Percentiles rank a stretch among this genome's conserved stretches.
These are phyloP conservation scores for Silene vulgaris DNA, from an alignment of 179 eudicot genomes.

Conservation along the genomic window DNA sequence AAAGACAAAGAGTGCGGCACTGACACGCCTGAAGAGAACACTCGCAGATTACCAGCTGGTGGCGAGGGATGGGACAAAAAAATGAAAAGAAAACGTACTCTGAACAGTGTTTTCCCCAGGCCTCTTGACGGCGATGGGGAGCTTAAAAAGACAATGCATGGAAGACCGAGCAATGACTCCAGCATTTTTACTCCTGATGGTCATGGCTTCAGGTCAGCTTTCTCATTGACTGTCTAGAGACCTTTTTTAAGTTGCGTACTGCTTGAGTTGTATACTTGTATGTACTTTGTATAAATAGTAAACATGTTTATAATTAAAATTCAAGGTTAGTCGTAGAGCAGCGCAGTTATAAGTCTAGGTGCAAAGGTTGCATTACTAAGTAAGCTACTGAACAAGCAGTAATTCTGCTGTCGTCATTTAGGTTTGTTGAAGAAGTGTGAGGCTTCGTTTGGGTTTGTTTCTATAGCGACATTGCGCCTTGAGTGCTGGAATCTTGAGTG, in stretches of 20 bases:
- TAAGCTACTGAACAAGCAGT: neutral
- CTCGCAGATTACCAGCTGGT: conserved; percentile 68
- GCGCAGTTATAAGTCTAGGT: neutral
- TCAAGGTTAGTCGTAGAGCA: neutral
- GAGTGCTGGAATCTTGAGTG: neutral
- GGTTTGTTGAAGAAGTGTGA: neutral
- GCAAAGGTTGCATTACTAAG: neutral
- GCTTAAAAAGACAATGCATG: conserved; percentile 56
- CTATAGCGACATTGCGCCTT: neutral
- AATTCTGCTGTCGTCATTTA: neutral
- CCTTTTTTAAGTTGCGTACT: neutral
- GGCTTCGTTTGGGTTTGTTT: neutral
- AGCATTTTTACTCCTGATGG: conserved; percentile 48
- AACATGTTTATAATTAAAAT: neutral
- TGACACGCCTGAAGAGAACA: conserved; percentile 60
- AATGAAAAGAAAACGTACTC: conserved; percentile 83
- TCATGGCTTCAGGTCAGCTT: conserved; percentile 52
- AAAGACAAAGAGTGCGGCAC: conserved; percentile 62
- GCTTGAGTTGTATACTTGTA: neutral
- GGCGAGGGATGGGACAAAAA: conserved; percentile 94
- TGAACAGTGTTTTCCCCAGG: conserved; percentile 54
- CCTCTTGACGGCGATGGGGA: conserved; percentile 66
- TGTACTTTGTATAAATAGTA: neutral
- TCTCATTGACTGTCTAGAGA: neutral
- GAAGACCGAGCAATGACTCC: conserved; percentile 52